A percentile compares a stretch with the other conserved stretches of the same genome.
Evolutionary conservation across 2,329 filamentous ascomycete genomes (phyloP).

Genomic region (Phialocephala subalpina): DNA sequence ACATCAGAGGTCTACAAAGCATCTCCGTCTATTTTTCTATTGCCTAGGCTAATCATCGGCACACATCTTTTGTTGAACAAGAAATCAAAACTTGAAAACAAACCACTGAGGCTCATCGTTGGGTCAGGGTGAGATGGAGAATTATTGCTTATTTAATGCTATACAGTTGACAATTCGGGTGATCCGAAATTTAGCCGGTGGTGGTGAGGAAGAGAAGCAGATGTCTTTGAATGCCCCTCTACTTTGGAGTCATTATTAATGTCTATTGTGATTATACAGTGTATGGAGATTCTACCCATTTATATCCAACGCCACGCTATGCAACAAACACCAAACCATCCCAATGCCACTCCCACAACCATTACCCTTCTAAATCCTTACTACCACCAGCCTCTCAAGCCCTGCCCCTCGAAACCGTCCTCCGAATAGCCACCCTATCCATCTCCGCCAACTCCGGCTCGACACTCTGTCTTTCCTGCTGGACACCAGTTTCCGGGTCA

Average conservation of each 20-base stretch:
- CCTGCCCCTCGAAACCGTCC: constrained; percentile 9
- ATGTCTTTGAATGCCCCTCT: no score
- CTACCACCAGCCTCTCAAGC: not conserved
- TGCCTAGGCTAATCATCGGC: no score
- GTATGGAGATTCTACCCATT: not conserved
- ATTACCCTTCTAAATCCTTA: not conserved
- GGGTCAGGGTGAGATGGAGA: no score
- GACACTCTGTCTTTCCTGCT: not conserved
- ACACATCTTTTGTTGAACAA: no score
- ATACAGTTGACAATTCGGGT: no score
- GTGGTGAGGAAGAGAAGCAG: no score
- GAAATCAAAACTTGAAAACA: no score
- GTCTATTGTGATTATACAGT: not conserved
- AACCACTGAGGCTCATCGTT: no score
- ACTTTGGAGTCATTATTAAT: not conserved
- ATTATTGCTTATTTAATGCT: no score
- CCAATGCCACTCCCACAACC: not conserved
- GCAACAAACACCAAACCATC: not conserved
- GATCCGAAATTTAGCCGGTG: no score
- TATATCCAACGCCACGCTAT: constrained; percentile 3
- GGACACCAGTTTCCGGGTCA: not conserved
- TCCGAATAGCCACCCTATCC: constrained; percentile 17
- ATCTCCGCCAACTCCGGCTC: constrained; percentile 11
- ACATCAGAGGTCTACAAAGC: no score
- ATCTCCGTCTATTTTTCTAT: no score